Percentiles rank a stretch among this genome's conserved stretches.
Conservation (phyloP, 2,329 filamentous ascomycete species). For the Phaeosphaeriaceae sp. region DNA sequence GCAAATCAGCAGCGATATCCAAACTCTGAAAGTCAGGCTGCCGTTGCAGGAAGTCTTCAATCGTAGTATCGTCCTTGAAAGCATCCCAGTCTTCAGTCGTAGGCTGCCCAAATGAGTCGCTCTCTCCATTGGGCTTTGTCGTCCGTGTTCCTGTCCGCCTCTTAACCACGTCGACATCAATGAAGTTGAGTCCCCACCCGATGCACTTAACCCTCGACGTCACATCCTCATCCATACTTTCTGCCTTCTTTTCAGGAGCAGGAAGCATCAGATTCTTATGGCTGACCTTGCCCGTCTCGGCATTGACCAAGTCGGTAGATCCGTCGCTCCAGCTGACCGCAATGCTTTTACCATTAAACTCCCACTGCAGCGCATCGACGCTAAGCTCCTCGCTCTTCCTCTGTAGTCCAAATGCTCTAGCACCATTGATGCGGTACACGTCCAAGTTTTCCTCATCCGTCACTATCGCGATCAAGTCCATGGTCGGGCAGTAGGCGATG, state of each 20-base stretch:
- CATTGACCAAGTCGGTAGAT: slow-evolving; percentile 74
- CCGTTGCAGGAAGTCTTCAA: slow-evolving; percentile 51
- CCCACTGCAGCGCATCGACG: slow-evolving; percentile 54
- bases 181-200: slow-evolving; percentile 64
- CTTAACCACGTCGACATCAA: slow-evolving; percentile 56
- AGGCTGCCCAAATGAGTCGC: slow-evolving; percentile 25
- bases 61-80: slow-evolving; percentile 38
- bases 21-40: slow-evolving; percentile 42
- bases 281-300: slow-evolving; percentile 82
- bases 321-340: slow-evolving; percentile 87
- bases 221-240: slow-evolving; percentile 6
- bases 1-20: slow-evolving; percentile 47
- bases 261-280: slow-evolving; percentile 60
- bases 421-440: slow-evolving; percentile 80
- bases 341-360: slow-evolving; percentile 69
- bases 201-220: slow-evolving; percentile 52
- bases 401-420: slow-evolving; percentile 67
- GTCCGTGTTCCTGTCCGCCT: slow-evolving; percentile 44
- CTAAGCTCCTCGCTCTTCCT: slow-evolving; percentile 44
- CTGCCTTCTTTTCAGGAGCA: slow-evolving; percentile 1
- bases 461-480: slow-evolving; percentile 82
- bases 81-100: slow-evolving; percentile 45
- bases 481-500: slow-evolving; percentile 79
- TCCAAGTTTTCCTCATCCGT: slow-evolving; percentile 72
- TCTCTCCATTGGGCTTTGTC: slow-evolving; percentile 18